Percentiles rank a stretch among this genome's conserved stretches.
Evolutionary conservation across 441 rosid species (phyloP).

Genomic region (Croton setiger): DNA sequence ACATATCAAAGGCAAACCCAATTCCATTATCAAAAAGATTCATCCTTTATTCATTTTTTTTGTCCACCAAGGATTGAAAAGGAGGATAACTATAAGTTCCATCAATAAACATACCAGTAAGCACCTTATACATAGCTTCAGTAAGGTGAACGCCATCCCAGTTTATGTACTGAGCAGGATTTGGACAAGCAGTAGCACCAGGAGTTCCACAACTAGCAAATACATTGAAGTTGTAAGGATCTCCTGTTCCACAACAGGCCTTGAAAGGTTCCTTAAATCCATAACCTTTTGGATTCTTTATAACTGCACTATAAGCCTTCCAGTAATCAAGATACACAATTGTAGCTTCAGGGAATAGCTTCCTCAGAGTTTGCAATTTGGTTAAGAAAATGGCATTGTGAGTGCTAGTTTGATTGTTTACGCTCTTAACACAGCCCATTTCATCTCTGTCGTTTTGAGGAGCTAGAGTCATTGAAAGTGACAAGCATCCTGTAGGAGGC

Average conservation of each 20-base stretch:
- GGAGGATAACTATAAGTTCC: conserved; percentile 62
- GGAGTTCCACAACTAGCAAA: conserved; percentile 60
- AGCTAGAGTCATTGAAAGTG: conserved; percentile 59
- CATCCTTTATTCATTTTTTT: conserved; percentile 28
- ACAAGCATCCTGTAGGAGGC: conserved; percentile 73
- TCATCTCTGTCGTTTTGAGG: conserved; percentile 57
- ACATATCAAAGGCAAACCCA: neutral
- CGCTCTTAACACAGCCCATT: conserved; percentile 70
- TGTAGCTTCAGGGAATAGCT: conserved; percentile 46
- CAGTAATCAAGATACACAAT: conserved; percentile 74
- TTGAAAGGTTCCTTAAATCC: conserved; percentile 71
- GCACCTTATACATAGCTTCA: conserved; percentile 73
- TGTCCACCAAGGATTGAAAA: conserved; percentile 42
- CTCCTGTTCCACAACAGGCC: conserved; percentile 78
- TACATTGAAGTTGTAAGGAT: conserved; percentile 57
- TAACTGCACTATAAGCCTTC: conserved; percentile 58
- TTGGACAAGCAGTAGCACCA: conserved; percentile 36
- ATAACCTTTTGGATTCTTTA: conserved; percentile 46
- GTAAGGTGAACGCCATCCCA: conserved; percentile 99
- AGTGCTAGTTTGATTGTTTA: conserved; percentile 43
- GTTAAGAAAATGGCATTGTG: conserved; percentile 54
- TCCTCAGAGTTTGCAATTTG: conserved; percentile 42
- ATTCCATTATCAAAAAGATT: neutral
- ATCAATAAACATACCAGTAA: conserved; percentile 56
- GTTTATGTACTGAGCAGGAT: conserved; percentile 64